Evolutionary conservation across 2,329 filamentous ascomycete genomes (phyloP).

Genomic region (Cercospora brassicicola): DNA sequence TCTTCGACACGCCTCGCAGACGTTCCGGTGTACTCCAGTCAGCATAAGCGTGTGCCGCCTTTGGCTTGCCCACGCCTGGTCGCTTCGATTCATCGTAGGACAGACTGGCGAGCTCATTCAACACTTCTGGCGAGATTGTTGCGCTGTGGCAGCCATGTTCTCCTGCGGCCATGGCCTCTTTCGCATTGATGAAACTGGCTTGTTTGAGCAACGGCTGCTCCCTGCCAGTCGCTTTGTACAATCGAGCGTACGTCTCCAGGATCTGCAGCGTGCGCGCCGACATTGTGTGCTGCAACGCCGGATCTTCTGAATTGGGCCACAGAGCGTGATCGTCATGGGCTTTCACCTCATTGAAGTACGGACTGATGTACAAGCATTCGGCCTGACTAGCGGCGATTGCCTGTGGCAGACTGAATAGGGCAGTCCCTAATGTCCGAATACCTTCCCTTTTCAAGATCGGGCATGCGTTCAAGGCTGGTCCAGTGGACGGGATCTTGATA

Average conservation of each 20-base stretch:
- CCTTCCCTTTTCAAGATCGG: conserved; percentile 54
- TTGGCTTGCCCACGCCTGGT: conserved; percentile 24
- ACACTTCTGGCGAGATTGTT: conserved; percentile 57
- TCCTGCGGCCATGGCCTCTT: conserved; percentile 60
- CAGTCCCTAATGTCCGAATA: conserved; percentile 63
- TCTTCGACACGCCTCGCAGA: conserved; percentile 21
- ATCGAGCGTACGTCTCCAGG: conserved; percentile 22
- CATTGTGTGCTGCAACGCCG: conserved; percentile 24
- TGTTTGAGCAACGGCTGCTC: conserved; percentile 43
- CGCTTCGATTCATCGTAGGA: conserved; percentile 23
- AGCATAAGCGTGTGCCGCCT: conserved; percentile 19
- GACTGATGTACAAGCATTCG: conserved; percentile 62
- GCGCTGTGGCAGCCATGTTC: conserved; percentile 56
- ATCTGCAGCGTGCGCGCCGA: conserved; percentile 25
- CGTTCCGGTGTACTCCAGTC: conserved; percentile 20
- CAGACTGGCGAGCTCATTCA: conserved; percentile 40
- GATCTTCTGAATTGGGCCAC: conserved; percentile 23
- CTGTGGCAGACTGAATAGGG: conserved; percentile 63
- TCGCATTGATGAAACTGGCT: conserved; percentile 55
- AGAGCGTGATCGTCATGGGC: conserved; percentile 48
- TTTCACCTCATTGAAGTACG: conserved; percentile 64
- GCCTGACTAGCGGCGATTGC: conserved; percentile 59
- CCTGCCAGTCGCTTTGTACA: conserved; percentile 1
- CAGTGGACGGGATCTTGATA: conserved; percentile 65
- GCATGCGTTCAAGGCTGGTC: conserved; percentile 64